Evolutionary conservation across 2,329 filamentous ascomycete genomes (phyloP).

Genomic region (Erysiphe pulchra): DNA sequence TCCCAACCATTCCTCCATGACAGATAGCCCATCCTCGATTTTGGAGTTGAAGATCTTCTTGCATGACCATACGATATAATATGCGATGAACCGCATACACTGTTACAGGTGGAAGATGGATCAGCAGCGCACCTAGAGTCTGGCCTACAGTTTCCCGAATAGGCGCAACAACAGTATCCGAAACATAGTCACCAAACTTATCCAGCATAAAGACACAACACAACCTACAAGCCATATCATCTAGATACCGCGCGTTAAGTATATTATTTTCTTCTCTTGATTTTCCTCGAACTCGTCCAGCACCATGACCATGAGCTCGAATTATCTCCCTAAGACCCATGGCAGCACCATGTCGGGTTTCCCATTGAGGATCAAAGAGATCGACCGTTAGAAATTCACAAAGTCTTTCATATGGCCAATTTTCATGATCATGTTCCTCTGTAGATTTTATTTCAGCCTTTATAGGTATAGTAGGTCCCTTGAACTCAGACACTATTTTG

Average conservation of each 20-base stretch:
- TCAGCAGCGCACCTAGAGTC: constrained; percentile 68
- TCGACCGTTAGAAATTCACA: constrained; percentile 88
- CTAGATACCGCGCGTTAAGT: constrained; percentile 65
- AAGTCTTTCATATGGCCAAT: constrained; percentile 86
- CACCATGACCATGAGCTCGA: constrained; percentile 71
- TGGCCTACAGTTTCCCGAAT: constrained; percentile 91
- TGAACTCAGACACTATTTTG: constrained; percentile 88
- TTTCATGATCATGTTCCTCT: constrained; percentile 46
- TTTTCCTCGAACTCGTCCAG: constrained; percentile 51
- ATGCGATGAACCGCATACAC: constrained; percentile 69
- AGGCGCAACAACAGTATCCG: constrained; percentile 86
- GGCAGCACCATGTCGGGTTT: constrained; percentile 83
- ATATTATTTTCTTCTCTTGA: constrained; percentile 47
- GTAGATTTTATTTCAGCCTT: constrained; percentile 69
- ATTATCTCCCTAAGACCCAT: constrained; percentile 85
- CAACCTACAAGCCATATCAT: constrained; percentile 82
- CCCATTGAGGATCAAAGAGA: constrained; percentile 82
- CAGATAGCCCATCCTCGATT: constrained; percentile 77
- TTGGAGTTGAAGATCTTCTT: constrained; percentile 50
- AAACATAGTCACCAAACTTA: constrained; percentile 91
- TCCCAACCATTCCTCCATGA: constrained; percentile 91
- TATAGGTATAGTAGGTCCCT: constrained; percentile 54
- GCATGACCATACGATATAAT: constrained; percentile 76
- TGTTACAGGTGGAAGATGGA: constrained; percentile 52
- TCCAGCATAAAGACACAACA: constrained; percentile 95